phyloP scores from a whole-genome alignment of 169 alveolate species.

The Eimeria acervulina region DNA sequence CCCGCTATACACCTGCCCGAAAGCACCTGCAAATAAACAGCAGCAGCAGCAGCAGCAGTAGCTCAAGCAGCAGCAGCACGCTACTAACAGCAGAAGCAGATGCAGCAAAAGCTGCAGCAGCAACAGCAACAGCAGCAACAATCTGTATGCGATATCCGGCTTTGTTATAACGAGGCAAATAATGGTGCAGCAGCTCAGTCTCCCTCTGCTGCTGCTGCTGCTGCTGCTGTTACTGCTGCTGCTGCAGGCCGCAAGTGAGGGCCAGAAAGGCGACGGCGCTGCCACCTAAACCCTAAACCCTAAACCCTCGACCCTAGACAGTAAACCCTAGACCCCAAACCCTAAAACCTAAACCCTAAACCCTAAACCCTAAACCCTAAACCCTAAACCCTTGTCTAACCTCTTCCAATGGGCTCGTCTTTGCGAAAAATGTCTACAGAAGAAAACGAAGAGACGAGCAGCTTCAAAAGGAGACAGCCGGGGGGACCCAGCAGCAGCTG shows the following conservation, averaged over 20 bases:
- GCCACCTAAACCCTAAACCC: too few relatives aligned
- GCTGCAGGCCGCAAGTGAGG: not conserved
- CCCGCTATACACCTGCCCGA: not conserved
- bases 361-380: too few relatives aligned
- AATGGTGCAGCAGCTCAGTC: too few relatives aligned
- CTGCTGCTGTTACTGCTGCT: not conserved
- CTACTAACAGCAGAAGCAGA: not conserved
- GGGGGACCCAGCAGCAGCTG: conserved; percentile 17
- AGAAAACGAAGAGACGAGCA: conserved; percentile 84
- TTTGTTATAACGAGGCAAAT: too few relatives aligned
- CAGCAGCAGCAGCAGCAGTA: not conserved
- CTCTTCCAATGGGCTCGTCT: conserved; percentile 15
- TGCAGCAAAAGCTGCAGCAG: not conserved
- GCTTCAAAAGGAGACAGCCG: conserved; percentile 76
- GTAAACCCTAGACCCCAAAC: too few relatives aligned
- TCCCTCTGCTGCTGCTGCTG: conserved; percentile 6
- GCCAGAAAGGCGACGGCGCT: too few relatives aligned
- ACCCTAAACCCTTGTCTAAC: not conserved
- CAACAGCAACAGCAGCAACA: not conserved
- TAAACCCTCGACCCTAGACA: too few relatives aligned
- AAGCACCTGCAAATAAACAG: not conserved
- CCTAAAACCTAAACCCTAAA: too few relatives aligned
- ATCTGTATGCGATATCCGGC: too few relatives aligned
- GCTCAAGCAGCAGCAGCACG: not conserved
- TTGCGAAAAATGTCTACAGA: conserved; percentile 85